Evolutionary conservation across 2,329 filamentous ascomycete species (phyloP), one percentile per base, ranked within the genome.

Genomic region (Fonsecaea pugnacius): DNA sequence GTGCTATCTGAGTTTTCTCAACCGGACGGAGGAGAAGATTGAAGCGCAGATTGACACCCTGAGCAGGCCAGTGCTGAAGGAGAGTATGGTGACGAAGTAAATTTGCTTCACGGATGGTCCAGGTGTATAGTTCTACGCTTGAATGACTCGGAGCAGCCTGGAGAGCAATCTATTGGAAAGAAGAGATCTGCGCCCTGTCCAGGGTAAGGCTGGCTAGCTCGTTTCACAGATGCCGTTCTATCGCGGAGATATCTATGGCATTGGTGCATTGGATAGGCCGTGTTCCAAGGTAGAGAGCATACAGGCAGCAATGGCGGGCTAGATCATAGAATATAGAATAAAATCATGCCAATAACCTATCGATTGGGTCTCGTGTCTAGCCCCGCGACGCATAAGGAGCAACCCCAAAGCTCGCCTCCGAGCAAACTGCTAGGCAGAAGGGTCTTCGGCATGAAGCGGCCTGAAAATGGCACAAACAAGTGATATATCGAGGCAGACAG

Each of bases 1-100:
- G 83, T 92, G 91, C 0, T 97, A 96, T 81, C 74, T 97, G 71
- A 91, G 88, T 70, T 90, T 68, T 51, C 64, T 71, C 64, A 71
- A 71, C 55, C 66, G 70, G 21, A 67, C 60, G 43, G 69, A 70
- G 57, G 70, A 70, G 60, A 70, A 70, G 58, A 63, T 67, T 16
- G 68, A 71, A 40, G 48, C 63, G 61, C 50, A 59, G 30, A 64
- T 62, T 27, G 66, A 68, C 48, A 51, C 66, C 4, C 27, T 66
- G 55, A 60, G 51, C 33, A 48, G 59, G 48, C 64, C 66, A 5
- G 67, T 61, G 51, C 52, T 67, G 43, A 58, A 60, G 4, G 54
- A 61, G 38, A 53, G 60, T 2, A 51, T 43, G 1, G 40, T 58
- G n/a, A 63, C 46, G 36, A 62, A 67, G 40, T 64, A 58, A 65